Base-by-base conservation (phyloP, 305 asterid species). In the Ilex paraguariensis region DNA sequence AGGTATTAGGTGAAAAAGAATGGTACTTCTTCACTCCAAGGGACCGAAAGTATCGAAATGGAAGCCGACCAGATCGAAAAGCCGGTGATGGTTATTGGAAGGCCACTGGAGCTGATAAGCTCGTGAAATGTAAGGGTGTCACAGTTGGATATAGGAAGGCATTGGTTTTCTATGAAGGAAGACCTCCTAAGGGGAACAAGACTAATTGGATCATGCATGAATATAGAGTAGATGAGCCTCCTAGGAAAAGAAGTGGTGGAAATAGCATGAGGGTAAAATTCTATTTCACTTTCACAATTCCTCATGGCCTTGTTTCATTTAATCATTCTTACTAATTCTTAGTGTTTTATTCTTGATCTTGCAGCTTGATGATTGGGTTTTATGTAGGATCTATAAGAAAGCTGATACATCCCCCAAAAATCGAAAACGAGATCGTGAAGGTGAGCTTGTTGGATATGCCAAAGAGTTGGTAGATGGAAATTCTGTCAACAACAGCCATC, bases 171-270 rank as follows among this genome's bases (percentile, higher is more conserved):
- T 79, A 79, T 7, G 32, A 63, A 54, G 84, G 81, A 0, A 79
- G 63, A 49, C 78, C 84, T 0, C 69, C 75, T 0, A 59, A 70
- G n/a, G 68, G 73, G 0, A 21, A 3, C 0, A 79, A 75, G 48
- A 72, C 76, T 0, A 72, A 55, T 3, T 79, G 84, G 84, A 72
- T 75, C 17, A 79, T 79, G 84, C 79, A 72, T 9, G 84, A 78
- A 36, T 79, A 42, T 5, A 59, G 72, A 46, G 57, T 61, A 3
- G 8, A 72, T 14, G 67, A 39, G 11, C 48, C 70, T 12, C 66
- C 64, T 1, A 33, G 57, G 16, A 31, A 32, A 30, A 60, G 13
- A 39, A 0, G 17, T 9, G n/a, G 50, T 21, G 21, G 10, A 32
- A 17, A 5, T 6, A 73, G 69, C 54, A 74, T 78, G 83, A 68